Conservation (phyloP, 1,284 basidiomycete species). For the Apiotrichum porosum region DNA sequence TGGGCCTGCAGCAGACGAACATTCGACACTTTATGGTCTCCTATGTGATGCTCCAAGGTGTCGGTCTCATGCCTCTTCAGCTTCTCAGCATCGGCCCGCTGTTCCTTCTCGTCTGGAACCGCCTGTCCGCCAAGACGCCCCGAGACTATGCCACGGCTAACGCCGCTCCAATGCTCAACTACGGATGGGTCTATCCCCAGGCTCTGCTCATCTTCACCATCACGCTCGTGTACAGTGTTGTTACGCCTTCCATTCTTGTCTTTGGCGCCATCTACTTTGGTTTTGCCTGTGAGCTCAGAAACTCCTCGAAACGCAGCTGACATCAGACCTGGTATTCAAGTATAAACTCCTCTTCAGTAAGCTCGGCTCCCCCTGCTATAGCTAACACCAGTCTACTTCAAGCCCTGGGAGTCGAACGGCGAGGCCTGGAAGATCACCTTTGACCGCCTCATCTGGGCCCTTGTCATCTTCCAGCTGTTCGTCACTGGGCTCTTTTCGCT, state of each 20-base stretch:
- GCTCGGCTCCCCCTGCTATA: slow-evolving; percentile 30
- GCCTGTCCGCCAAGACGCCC: slow-evolving; percentile 29
- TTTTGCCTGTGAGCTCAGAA: slow-evolving; percentile 56
- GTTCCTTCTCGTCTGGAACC: slow-evolving; percentile 66
- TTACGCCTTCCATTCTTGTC: slow-evolving; percentile 86
- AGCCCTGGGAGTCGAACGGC: slow-evolving; percentile 49
- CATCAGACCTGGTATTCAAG: slow-evolving; percentile 79
- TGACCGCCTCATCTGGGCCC: slow-evolving; percentile 77
- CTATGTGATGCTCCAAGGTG: slow-evolving; percentile 86
- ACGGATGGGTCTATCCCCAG: slow-evolving; percentile 86
- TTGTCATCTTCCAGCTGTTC: slow-evolving; percentile 78
- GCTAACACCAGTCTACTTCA: slow-evolving; percentile 43
- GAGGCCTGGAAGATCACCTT: slow-evolving; percentile 81
- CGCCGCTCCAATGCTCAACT: slow-evolving; percentile 93
- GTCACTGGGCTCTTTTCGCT: slow-evolving; percentile 93
- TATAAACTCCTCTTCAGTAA: slow-evolving; percentile 90
- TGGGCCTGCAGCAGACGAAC: slow-evolving; percentile 64
- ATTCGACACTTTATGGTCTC: slow-evolving; percentile 85
- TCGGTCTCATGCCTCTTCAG: slow-evolving; percentile 93
- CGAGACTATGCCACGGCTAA: slow-evolving; percentile 92
- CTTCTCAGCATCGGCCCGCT: slow-evolving; percentile 82
- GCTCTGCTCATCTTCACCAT: slow-evolving; percentile 94
- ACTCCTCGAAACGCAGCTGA: background rate
- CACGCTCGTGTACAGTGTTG: slow-evolving; percentile 88
- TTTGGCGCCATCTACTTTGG: slow-evolving; percentile 96